A percentile compares a stretch with the other conserved stretches of the same genome.
Evolutionary conservation across 306 rosid species (phyloP).

Genomic region (Castanea mollissima): DNA sequence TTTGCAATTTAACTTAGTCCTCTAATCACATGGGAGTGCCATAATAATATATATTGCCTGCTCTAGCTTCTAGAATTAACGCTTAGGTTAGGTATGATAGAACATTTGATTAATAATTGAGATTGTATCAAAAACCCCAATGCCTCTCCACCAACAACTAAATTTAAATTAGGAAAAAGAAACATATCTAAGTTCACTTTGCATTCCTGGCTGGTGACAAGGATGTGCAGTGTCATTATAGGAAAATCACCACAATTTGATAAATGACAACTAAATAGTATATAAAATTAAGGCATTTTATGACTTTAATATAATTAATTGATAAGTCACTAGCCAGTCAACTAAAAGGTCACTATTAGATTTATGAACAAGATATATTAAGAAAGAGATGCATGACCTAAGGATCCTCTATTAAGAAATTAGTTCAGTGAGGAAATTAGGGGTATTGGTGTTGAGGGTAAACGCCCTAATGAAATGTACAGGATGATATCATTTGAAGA

Average conservation of each 20-base stretch:
- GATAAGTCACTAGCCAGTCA: slow-evolving; percentile 26
- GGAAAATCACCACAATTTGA: slow-evolving; percentile 22
- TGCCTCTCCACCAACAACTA: slow-evolving; percentile 13
- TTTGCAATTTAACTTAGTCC: slow-evolving; percentile 6
- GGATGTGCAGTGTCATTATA: slow-evolving; percentile 23
- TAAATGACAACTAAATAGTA: slow-evolving; percentile 14
- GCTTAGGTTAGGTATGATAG: slow-evolving; percentile 38
- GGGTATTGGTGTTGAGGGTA: neutral
- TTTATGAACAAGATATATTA: slow-evolving; percentile 35
- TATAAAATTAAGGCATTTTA: slow-evolving; percentile 6
- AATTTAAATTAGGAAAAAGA: slow-evolving; percentile 11
- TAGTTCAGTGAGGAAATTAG: neutral
- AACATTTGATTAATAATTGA: slow-evolving; percentile 27
- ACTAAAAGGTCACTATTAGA: slow-evolving; percentile 25
- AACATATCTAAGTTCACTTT: slow-evolving; percentile 23
- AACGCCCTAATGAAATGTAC: neutral
- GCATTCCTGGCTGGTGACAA: slow-evolving; percentile 20
- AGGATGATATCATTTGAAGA: neutral
- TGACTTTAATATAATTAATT: slow-evolving; percentile 16
- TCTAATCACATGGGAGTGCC: slow-evolving; percentile 10
- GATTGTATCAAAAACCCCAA: slow-evolving; percentile 8
- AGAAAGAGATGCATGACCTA: neutral
- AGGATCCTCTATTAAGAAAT: neutral
- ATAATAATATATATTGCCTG: neutral
- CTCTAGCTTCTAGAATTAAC: slow-evolving; percentile 3